phyloP scores from a whole-genome alignment of 1,284 basidiomycete genomes.

The Volvariella volvacea region DNA sequence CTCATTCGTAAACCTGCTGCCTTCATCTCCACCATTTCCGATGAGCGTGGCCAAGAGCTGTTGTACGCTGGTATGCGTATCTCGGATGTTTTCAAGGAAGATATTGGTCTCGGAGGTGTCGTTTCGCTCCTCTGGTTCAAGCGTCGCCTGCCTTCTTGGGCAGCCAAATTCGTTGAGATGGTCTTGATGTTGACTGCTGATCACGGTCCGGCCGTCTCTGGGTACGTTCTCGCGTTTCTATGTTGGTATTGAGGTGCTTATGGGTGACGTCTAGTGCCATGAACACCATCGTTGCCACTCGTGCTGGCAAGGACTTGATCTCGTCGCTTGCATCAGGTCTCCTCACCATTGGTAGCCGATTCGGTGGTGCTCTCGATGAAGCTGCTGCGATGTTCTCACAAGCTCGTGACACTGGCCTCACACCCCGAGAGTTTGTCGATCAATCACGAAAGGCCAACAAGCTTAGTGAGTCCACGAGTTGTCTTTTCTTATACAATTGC shows the following conservation, averaged over 20 bases:
- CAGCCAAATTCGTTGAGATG: conserved; percentile 99
- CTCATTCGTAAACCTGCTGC: conserved; percentile 98
- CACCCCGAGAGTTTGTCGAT: conserved; percentile 97
- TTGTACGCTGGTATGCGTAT: conserved; percentile 99
- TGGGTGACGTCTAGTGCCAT: conserved; percentile 68
- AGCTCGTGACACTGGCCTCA: conserved; percentile 86
- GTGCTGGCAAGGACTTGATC: conserved; percentile 98
- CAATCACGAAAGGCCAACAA: conserved; percentile 94
- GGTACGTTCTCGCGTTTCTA: not conserved
- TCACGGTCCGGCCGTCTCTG: conserved; percentile 94
- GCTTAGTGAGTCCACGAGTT: conserved; percentile 62
- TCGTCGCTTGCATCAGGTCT: conserved; percentile 95
- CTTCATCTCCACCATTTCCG: conserved; percentile 99
- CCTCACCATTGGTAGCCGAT: conserved; percentile 95
- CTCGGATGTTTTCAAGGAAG: conserved; percentile 97
- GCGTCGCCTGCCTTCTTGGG: conserved; percentile 80
- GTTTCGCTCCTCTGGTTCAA: conserved; percentile 98
- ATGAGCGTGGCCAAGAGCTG: conserved; percentile 98
- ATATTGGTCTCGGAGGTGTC: conserved; percentile 96
- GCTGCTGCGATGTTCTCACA: conserved; percentile 94
- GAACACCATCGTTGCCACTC: conserved; percentile 99
- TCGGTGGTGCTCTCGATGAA: conserved; percentile 99
- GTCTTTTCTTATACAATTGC: not conserved
- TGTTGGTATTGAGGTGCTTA: not conserved
- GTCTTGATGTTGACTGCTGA: conserved; percentile 98